Evolutionary conservation across 2,329 filamentous ascomycete species (phyloP).

Genomic region (Drechmeria coniospora): DNA sequence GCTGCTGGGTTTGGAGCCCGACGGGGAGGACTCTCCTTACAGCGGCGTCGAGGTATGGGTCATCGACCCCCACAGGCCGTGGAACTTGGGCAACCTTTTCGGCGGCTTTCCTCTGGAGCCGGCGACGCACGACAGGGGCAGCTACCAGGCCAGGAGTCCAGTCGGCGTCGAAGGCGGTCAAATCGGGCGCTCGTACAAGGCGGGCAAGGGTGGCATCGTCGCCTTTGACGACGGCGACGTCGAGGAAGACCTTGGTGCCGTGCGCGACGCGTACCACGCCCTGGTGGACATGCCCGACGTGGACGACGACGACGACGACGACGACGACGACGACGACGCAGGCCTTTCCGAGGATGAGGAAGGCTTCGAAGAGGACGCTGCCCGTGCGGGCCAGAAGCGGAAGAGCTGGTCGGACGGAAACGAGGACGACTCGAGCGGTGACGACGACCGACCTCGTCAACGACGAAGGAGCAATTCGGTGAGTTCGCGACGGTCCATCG

Average conservation of each 20-base stretch:
- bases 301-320: constrained; percentile 61
- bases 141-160: constrained; percentile 35
- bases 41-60: constrained; percentile 92
- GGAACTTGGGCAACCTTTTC: constrained; percentile 91
- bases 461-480: constrained; percentile 80
- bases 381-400: constrained; percentile 48
- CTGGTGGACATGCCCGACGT: constrained; percentile 82
- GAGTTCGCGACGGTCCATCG: constrained; percentile 21
- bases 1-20: constrained; percentile 53
- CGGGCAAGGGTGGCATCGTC: constrained; percentile 73
- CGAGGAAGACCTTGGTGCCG: constrained; percentile 58
- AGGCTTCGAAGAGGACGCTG: constrained; percentile 21
- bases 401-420: constrained; percentile 64
- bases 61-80: constrained; percentile 78
- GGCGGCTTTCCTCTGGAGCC: constrained; percentile 50
- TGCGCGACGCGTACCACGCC: constrained; percentile 73
- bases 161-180: constrained; percentile 58
- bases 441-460: constrained; percentile 62
- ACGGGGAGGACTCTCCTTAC: constrained; percentile 51
- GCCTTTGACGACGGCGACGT: constrained; percentile 96
- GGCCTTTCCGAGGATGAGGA: constrained; percentile 43
- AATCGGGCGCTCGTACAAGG: constrained; percentile 55
- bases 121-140: constrained; percentile 28
- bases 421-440: constrained; percentile 55
- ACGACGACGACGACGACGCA: constrained; percentile 53